Evolutionary conservation across 768 basidiomycete genomes (phyloP), one percentile per base, ranked within the genome.

Genomic region (Lentinula guzmanii): DNA sequence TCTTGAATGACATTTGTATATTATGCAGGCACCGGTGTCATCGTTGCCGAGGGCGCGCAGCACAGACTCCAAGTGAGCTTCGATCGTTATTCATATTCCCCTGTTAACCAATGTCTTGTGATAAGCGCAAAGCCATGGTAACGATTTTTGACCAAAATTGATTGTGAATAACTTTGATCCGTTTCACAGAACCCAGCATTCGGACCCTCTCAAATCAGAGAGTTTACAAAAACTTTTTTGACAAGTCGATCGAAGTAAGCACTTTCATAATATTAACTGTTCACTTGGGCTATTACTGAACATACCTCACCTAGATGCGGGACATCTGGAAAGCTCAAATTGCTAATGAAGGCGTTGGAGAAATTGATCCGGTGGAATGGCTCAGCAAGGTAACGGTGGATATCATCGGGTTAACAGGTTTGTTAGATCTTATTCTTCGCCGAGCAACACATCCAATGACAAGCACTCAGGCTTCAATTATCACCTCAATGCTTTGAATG

Each of bases 111-210:
- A 55, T 37, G 6, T 53, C 35, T 28, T 41, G 41, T 15, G 8
- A 43, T 11, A 2, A 56, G 55, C 55, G 55, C 16, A 37, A 41
- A 18, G 33, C 50, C 42, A 59, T 59, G 58, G 58, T 37, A 45
- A 2, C 28, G 57, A 9, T 48, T 35, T 21, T 9, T 21, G 28
- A 28, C 3, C 28, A 3, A 28, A 28, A 28, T 13, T 2, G 28
- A 42, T 2, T 21, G 10, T 9, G 16, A 13, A 8, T 18, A 45
- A 16, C 1, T 28, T 21, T 46, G 4, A n/a, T n/a, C n/a, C n/a
- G n/a, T n/a, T n/a, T n/a, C n/a, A n/a, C 31, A 78, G 80, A 82
- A 80, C 52, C 79, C 79, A 5, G 77, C 79, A 1, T 82, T 82
- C 41, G 76, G 78, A 3, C 70, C 72, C 1, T 65, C 69, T 0